Evolutionary conservation across 2,329 filamentous ascomycete genomes (phyloP), one percentile per base, ranked within the genome.

Genomic region (Beauveria caledonica): DNA sequence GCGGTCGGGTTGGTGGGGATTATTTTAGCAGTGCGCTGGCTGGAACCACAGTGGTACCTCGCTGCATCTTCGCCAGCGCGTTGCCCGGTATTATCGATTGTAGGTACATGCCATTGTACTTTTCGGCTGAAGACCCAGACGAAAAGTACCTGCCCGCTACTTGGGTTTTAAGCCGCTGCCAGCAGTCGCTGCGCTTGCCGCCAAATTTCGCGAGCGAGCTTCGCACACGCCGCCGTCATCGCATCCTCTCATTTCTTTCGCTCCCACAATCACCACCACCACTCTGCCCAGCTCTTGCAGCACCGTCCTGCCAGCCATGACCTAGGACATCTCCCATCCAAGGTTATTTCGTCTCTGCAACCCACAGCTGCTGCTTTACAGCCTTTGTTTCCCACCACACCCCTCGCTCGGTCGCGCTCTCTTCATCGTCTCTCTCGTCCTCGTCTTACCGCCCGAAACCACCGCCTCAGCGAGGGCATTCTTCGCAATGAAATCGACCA

Each of bases 401-500:
- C 58, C 62, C 65, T 62, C 58, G 61, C 59, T 62, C 51, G 55
- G 46, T 63, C 62, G 52, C 39, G 56, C 58, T 49, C 50, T 49
- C 17, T 15, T 52, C 60, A 9, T n/a, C 36, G 27, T 44, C 51
- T 27, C 54, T 40, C 23, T 42, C 45, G 45, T 60, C 48, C 23
- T 49, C 36, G 42, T 40, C 42, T 62, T 58, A 52, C 50, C 27
- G 58, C 60, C 62, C 49, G 27, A n/a, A 27, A 6, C 27, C 23
- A 49, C 65, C 63, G 53, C 54, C 49, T 36, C 51, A 33, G 62
- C 51, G 56, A 49, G 50, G 33, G 29, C 61, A 56, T 42, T 29
- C 15, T 54, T 64, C 64, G 73, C 67, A 44, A 85, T 85, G 82
- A 85, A 82, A 73, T 79, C 81, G 50, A 78, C 79, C 53, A 84